Base-by-base conservation (phyloP, 2,329 filamentous ascomycete species). In the Aureobasidium sp. region DNA sequence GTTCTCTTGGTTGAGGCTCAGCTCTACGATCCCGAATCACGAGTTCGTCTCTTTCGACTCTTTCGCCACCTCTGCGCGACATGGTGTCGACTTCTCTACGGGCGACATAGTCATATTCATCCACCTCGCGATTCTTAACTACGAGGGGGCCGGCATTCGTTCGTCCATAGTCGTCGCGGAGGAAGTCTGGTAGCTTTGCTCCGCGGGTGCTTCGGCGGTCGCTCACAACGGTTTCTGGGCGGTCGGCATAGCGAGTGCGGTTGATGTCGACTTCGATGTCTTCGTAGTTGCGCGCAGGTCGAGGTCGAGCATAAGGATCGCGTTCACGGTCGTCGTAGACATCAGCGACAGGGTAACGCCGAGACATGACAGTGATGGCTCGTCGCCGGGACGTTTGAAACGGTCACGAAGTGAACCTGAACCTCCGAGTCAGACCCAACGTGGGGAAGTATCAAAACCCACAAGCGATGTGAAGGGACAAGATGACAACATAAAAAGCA, bases 151-250 rank as follows among this genome's bases (percentile, higher is more conserved):
- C 71, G 66, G 79, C 70, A 65, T 68, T 71, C 53, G 73, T 73
- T 61, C 76, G 72, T 65, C 76, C 78, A 68, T 80, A 80, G 68
- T 80, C 78, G 63, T 81, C 79, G 50, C 78, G 74, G 63, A 81
- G 71, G 69, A 81, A 81, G 67, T 81, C 78, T 57, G 79, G 79
- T 61, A 73, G 71, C 52, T 76, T 75, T 55, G 76, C 75, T 32
- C 74, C 73, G 12, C 77, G 74, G 48, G 76, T 71, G 26, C 59
- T 69, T 67, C 66, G 71, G 26, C 71, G 70, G 43, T 70, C 69
- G 59, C 66, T 68, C 20, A 72, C 63, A 26, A 72, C 70, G 5
- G 70, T 70, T 3, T 61, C 60, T 47, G 64, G 59, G 57, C 63
- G 59, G 41, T 71, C 71, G 51, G 66, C 57, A 63, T 70, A 65